These are phyloP conservation scores for Cenchrus purpureus DNA, from an alignment of 176 grass and related monocot genomes.

Conservation along the genomic window DNA sequence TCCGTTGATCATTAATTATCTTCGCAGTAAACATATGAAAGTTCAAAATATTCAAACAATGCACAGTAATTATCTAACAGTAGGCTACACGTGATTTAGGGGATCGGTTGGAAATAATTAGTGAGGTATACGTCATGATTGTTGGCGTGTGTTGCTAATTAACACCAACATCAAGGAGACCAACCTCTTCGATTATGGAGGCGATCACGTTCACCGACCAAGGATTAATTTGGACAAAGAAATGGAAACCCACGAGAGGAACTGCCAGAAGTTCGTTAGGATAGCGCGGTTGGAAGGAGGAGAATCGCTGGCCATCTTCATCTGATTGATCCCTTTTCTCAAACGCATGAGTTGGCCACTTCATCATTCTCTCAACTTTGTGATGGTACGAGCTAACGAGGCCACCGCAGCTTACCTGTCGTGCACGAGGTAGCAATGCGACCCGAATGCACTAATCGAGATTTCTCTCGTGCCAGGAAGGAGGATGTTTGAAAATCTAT, in stretches of 20 bases:
- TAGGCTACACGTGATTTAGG: no score
- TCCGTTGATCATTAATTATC: background rate
- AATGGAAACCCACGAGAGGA: background rate
- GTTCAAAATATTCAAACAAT: no score
- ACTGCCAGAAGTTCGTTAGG: background rate
- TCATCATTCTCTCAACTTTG: background rate
- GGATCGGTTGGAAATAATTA: no score
- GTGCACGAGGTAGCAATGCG: background rate
- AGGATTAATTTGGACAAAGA: constrained; percentile 20
- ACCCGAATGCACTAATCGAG: background rate
- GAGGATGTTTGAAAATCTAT: background rate
- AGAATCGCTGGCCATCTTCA: constrained; percentile 3
- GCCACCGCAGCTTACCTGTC: background rate
- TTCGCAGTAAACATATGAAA: background rate
- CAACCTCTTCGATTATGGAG: background rate
- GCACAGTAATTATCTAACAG: no score
- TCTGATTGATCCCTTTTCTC: background rate
- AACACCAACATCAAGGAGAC: background rate
- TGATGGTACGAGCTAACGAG: no score
- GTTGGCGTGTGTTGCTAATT: no score
- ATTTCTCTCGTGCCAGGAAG: background rate
- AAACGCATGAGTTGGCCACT: background rate
- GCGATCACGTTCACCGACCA: background rate
- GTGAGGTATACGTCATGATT: no score
- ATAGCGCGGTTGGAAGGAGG: constrained; percentile 1